Evolutionary conservation across 2,329 filamentous ascomycete genomes (phyloP), one percentile per base, ranked within the genome.

Genomic region (Talaromyces piceae): DNA sequence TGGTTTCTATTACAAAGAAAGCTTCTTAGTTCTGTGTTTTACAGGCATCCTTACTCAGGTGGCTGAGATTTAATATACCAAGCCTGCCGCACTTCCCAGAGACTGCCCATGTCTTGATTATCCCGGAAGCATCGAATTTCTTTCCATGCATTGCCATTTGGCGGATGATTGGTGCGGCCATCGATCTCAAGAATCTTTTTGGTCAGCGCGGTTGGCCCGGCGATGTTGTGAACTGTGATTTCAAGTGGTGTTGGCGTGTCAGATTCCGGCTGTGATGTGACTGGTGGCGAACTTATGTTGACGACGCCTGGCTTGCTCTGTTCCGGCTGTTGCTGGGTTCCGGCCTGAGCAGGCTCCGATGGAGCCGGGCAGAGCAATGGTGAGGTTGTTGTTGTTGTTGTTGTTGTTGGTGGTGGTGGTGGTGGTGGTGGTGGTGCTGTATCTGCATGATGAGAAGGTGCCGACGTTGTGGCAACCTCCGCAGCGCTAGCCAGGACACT

Each of bases 71-170:
- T 53, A 12, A 63, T 13, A 54, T 60, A 72, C 69, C 68, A 72
- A 45, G 60, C 61, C 50, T 73, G 67, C 41, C 72, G 61, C 41
- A 74, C 61, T 37, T 74, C 72, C 61, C 67, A 74, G 20, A 73
- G 61, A 49, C 63, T 71, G 3, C 72, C 72, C 59, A 74, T 72
- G 41, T 74, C 72, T 58, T 74, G 72, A 33, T 74, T 73, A 30
- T 72, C 63, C 43, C 72, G 63, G 41, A 65, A 68, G 47, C 67
- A 71, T 7, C 72, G 70, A 20, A 73, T 60, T 30, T 67, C 63
- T 51, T 73, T 73, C 72, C 72, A 74, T 7, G 70, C 60, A 61
- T 73, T 74, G 1, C 63, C 61, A 37, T 62, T 62, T 4, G 63
- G 62, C 4, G 61, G 54, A 4, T 63, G 53, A 4, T 49, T 58